Evolutionary conservation across 106 monocot genomes (phyloP).

Genomic region (Alisma plantagoaquatica): DNA sequence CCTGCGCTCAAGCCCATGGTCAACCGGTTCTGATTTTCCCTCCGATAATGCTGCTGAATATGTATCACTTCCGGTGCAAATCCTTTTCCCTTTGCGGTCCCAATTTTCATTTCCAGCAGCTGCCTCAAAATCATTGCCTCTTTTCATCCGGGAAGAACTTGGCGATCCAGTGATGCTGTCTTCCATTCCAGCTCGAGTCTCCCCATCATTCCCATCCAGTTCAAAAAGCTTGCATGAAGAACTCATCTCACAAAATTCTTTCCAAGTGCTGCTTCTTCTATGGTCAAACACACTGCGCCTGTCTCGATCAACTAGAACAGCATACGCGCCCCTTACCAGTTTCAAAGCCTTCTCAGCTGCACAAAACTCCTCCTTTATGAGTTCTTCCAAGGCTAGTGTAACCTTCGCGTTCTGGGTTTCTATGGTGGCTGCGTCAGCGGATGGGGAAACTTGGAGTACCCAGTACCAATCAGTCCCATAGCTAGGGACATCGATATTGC

Average conservation of each 20-base stretch:
- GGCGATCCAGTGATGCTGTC: no score
- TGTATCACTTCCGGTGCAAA: no score
- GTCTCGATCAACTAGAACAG: slow-evolving; percentile 19
- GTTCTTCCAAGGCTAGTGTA: slow-evolving; percentile 3
- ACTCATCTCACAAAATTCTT: background rate
- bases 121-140: no score
- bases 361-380: slow-evolving; percentile 10
- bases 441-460: slow-evolving; percentile 23
- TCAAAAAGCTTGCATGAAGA: no score
- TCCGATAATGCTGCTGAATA: no score
- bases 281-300: slow-evolving; percentile 21
- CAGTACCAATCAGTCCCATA: background rate
- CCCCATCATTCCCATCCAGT: no score
- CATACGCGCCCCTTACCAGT: slow-evolving; percentile 12
- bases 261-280: slow-evolving; percentile 1
- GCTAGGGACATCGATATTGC: background rate
- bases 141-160: no score
- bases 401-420: slow-evolving; percentile 16
- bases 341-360: slow-evolving; percentile 13
- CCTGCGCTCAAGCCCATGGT: no score
- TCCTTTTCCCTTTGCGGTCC: no score
- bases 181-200: no score
- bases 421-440: slow-evolving; percentile 1
- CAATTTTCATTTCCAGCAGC: no score
- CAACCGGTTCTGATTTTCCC: no score